Conservation (phyloP, 1,284 basidiomycete species). For the Cryptococcus depauperatus region DNA sequence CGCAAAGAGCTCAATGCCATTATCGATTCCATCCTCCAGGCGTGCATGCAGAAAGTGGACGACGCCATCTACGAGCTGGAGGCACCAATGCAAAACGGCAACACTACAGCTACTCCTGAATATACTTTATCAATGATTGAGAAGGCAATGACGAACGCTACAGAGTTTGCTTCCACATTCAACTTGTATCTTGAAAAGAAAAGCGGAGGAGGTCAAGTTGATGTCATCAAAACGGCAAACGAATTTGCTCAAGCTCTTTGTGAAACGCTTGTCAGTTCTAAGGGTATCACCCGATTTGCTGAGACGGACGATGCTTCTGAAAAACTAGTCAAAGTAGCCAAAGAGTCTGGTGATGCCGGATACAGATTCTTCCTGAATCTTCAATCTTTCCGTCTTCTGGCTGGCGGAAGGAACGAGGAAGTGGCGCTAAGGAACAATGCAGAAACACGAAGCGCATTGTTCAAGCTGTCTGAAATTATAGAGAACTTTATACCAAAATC, state of each 20-base stretch:
- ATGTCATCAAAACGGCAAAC: slow-evolving; percentile 96
- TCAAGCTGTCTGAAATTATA: slow-evolving; percentile 76
- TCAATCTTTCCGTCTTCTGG: slow-evolving; percentile 85
- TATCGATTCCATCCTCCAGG: slow-evolving; percentile 95
- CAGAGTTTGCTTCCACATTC: slow-evolving; percentile 91
- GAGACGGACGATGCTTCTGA: slow-evolving; percentile 86
- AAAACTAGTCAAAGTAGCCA: slow-evolving; percentile 78
- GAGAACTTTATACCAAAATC: slow-evolving; percentile 82
- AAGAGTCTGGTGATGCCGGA: slow-evolving; percentile 74
- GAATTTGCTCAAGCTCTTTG: slow-evolving; percentile 88
- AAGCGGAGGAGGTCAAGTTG: slow-evolving; percentile 78
- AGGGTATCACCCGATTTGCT: slow-evolving; percentile 89
- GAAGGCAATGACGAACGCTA: slow-evolving; percentile 86
- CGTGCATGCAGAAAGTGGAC: slow-evolving; percentile 94
- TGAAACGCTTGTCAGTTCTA: slow-evolving; percentile 86
- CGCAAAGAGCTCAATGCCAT: slow-evolving; percentile 97
- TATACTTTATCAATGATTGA: slow-evolving; percentile 98
- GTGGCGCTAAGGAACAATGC: slow-evolving; percentile 84
- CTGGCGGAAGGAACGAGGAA: slow-evolving; percentile 69
- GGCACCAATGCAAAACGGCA: slow-evolving; percentile 85
- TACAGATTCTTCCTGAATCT: slow-evolving; percentile 90
- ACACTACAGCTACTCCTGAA: slow-evolving; percentile 92
- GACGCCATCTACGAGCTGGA: slow-evolving; percentile 96
- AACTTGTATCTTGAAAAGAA: slow-evolving; percentile 85
- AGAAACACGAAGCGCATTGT: slow-evolving; percentile 70